Base-by-base conservation (phyloP, 2,329 filamentous ascomycete species). In the Diplodia corticola region DNA sequence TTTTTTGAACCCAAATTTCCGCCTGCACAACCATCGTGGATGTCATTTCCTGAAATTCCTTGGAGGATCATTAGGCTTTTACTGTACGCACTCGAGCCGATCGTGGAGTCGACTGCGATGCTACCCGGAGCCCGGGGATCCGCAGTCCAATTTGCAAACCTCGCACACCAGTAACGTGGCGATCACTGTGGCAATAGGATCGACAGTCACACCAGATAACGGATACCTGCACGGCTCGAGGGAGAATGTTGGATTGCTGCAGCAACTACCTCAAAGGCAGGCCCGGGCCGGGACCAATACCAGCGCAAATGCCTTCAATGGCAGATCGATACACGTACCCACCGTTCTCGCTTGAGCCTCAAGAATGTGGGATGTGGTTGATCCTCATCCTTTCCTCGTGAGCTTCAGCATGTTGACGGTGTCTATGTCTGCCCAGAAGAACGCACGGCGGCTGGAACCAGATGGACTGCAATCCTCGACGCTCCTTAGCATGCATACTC, bases 1-100 rank as follows among this genome's bases (percentile, higher is more conserved):
- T 26, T 20, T 17, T 9, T 26, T 49, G n/a, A 61, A 61, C 57
- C 28, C 57, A 61, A 61, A 33, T 35, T 48, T 49, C 57, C 40
- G 26, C 1, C 57, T 44, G 22, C 57, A 33, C 54, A 13, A 49
- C 48, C 13, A 4, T 28, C 57, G 22, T n/a, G 40, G 40, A 17
- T 20, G 15, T 33, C 37, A 46, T 24, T 49, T 24, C 48, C 40
- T 49, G 24, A 44, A 49, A 33, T 40, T n/a, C 28, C 24, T 17
- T 9, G 57, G 35, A 35, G 40, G 40, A 61, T 61, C 20, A 7
- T 35, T 49, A 35, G 33, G 10, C 53, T 44, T 26, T 57, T 35
- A 2, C 12, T 10, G 49, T 22, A 30, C 7, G 53, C 33, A 3
- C 44, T 20, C 33, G n/a, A 61, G 15, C 57, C 33, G 13, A 24